These are phyloP conservation scores for Penicillium coffeae DNA, from an alignment of 495 filamentous ascomycete species.

Conservation along the genomic window DNA sequence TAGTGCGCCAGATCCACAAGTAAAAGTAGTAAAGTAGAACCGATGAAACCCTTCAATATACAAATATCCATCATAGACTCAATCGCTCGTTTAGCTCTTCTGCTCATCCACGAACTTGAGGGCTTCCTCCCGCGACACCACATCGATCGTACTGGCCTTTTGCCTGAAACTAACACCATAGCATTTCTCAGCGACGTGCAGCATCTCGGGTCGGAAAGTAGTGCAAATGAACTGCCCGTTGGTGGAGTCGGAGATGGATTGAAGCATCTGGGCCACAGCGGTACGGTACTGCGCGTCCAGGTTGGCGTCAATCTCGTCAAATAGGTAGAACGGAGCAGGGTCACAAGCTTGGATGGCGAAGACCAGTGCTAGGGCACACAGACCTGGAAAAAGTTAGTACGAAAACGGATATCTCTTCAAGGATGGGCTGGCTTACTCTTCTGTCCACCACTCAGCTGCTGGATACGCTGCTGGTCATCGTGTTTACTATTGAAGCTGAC, in stretches of 20 bases:
- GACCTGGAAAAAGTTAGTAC: slow-evolving; percentile 53
- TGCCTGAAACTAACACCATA: slow-evolving; percentile 94
- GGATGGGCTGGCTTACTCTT: slow-evolving; percentile 65
- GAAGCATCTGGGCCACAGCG: slow-evolving; percentile 82
- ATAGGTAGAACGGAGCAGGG: slow-evolving; percentile 96
- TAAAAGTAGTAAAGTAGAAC: background rate
- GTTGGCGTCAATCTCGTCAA: slow-evolving; percentile 98
- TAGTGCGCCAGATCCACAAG: slow-evolving; percentile 16
- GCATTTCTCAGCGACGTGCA: slow-evolving; percentile 92
- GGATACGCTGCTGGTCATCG: slow-evolving; percentile 96
- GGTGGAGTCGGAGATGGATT: slow-evolving; percentile 62
- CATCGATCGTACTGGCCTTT: slow-evolving; percentile 89
- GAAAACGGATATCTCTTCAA: background rate
- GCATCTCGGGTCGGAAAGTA: slow-evolving; percentile 96
- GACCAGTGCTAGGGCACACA: slow-evolving; percentile 91
- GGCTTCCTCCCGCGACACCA: slow-evolving; percentile 81
- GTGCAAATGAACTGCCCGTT: slow-evolving; percentile 79
- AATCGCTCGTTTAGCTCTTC: slow-evolving; percentile 36
- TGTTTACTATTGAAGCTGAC: slow-evolving; percentile 98
- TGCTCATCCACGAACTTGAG: slow-evolving; percentile 89
- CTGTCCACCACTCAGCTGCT: slow-evolving; percentile 94
- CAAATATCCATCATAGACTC: too few relatives aligned
- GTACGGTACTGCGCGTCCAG: slow-evolving; percentile 96
- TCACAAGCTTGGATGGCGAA: slow-evolving; percentile 99
- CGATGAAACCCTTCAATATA: too few relatives aligned